A percentile compares a stretch with the other conserved stretches of the same genome.
These are phyloP conservation scores for Clarkia xantiana DNA, from an alignment of 345 rosid species.

Conservation along the genomic window DNA sequence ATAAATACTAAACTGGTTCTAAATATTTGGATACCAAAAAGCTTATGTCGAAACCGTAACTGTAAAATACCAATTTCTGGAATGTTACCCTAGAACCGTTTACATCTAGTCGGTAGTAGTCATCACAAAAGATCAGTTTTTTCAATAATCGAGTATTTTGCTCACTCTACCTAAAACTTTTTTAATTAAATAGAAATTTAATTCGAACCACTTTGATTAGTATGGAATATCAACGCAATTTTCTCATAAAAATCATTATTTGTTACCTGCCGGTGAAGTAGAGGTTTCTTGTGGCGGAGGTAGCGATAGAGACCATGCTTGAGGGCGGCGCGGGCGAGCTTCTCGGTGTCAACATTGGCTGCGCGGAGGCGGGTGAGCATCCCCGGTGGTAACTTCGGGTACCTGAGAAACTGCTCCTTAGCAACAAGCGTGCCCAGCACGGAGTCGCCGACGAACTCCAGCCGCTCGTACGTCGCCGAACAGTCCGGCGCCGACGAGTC, in stretches of 20 bases:
- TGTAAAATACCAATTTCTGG: too few relatives aligned
- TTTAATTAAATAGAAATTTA: background rate
- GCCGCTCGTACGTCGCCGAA: constrained; percentile 24
- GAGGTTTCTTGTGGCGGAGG: constrained; percentile 43
- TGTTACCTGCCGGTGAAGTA: constrained; percentile 47
- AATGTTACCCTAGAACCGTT: too few relatives aligned
- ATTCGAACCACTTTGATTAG: background rate
- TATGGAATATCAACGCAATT: too few relatives aligned
- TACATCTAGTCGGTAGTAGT: too few relatives aligned
- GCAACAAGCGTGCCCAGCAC: constrained; percentile 26
- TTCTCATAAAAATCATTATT: background rate
- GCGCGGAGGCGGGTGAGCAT: constrained; percentile 50
- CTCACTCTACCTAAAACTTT: too few relatives aligned
- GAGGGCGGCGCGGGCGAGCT: constrained; percentile 48
- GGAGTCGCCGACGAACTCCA: constrained; percentile 46
- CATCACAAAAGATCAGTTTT: too few relatives aligned
- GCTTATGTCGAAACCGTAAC: too few relatives aligned
- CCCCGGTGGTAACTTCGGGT: constrained; percentile 33
- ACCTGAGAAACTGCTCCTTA: constrained; percentile 18
- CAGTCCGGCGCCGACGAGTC: constrained; percentile 15
- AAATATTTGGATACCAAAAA: too few relatives aligned
- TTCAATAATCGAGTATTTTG: too few relatives aligned
- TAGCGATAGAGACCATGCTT: constrained; percentile 30
- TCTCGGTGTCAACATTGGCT: constrained; percentile 49
- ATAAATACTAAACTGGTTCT: too few relatives aligned